Base-by-base conservation (phyloP, 192 early-diverging fungal species). In the Radiomyces spectabilis region DNA sequence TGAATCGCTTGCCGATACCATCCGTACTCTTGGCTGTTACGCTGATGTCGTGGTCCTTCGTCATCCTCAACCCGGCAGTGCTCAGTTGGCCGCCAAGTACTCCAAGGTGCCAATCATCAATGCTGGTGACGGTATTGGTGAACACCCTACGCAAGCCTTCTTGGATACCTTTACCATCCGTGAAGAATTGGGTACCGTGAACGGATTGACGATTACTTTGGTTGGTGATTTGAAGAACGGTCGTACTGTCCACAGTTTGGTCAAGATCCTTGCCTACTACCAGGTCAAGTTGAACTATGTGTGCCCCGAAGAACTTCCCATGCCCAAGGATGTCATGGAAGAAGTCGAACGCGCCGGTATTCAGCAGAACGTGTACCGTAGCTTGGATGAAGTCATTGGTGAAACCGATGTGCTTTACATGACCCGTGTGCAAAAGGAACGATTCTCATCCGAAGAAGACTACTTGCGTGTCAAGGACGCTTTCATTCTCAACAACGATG, bases 61-160 rank as follows among this genome's bases (percentile, higher is more conserved):
- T 29, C 96, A 99, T 68, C 93, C 93, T 29, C 80, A 89, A 53
- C 85, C 90, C n/a, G 94, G 93, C 26, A 88, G 84, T 57, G 88
- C 85, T 21, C 69, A 80, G 48, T 57, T 77, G 19, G 96, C 92
- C 22, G 86, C 96, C 27, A 93, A 87, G 66, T 88, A 82, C 72
- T 85, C 89, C 30, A 87, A 83, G 61, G 83, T 95, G 13, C 96
- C 96, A 4, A 78, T 99, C n/a, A 88, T 99, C 68, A 97, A 96
- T 57, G 96, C 93, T 32, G 96, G 96, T 45, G 94, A 99, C 63
- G 96, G 96, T 44, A 79, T 83, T 33, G 96, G 96, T 30, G 96
- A 98, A 79, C 96, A 98, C 73, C 96, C 96, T 31, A 92, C 94
- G 27, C 96, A 98, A 67, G 96, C 94, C 39, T 90, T 98, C 77